Conservation (phyloP, 805 yeast genomes). For the Kluyveromyces lactis region DNA sequence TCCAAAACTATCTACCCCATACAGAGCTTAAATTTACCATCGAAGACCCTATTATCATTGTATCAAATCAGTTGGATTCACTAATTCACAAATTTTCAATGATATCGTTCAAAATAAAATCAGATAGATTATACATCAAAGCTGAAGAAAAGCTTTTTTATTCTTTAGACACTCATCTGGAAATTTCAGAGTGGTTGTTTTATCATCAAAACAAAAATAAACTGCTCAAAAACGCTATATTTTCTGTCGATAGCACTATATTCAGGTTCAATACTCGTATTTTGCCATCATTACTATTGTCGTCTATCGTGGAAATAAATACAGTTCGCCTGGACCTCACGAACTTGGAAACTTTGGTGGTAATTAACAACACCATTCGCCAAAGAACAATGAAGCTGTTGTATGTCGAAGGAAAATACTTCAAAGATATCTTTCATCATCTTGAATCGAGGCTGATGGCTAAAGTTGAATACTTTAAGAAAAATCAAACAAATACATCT, state of each 20-base stretch:
- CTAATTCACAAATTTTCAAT: constrained; percentile 26
- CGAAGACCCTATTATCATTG: constrained; percentile 32
- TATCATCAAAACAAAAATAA: constrained; percentile 15
- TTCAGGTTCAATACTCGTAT: constrained; percentile 17
- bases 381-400: constrained; percentile 20
- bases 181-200: constrained; percentile 15
- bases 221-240: constrained; percentile 14
- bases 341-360: constrained; percentile 23
- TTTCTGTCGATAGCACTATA: constrained; percentile 15
- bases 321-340: constrained; percentile 20
- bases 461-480: constrained; percentile 13
- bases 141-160: constrained; percentile 11
- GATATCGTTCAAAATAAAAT: constrained; percentile 15
- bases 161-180: constrained; percentile 14
- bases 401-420: constrained; percentile 23
- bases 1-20: constrained; percentile 27
- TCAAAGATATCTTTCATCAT: constrained; percentile 21
- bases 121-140: constrained; percentile 13
- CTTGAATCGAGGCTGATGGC: constrained; percentile 18
- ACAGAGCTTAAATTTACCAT: constrained; percentile 30
- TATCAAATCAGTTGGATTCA: constrained; percentile 26
- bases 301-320: constrained; percentile 17
- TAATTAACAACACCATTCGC: constrained; percentile 18
- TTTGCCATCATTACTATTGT: constrained; percentile 16
- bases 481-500: not conserved